Conservation (phyloP, 2,329 filamentous ascomycete genomes). For the Dactylellina drechsleri region DNA sequence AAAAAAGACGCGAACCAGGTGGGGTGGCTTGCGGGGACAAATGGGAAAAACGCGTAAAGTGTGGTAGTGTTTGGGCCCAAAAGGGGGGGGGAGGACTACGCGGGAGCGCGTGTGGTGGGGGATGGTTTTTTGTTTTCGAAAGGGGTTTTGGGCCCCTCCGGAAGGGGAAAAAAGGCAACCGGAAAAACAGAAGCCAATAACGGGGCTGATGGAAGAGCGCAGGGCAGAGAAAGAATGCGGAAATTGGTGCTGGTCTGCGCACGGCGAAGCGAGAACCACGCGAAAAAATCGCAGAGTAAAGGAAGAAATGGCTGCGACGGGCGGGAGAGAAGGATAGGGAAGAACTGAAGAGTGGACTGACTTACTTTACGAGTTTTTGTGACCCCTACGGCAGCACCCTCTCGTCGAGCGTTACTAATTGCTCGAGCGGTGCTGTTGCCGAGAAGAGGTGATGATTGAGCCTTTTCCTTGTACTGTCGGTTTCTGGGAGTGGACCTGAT, state of each 20-base stretch:
- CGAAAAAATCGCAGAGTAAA: constrained; percentile 31
- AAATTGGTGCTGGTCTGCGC: constrained; percentile 22
- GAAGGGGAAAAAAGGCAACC: constrained; percentile 25
- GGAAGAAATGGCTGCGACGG: background rate
- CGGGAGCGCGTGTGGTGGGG: constrained; percentile 46
- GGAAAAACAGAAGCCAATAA: constrained; percentile 31
- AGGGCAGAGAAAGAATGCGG: background rate
- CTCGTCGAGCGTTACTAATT: constrained; percentile 23
- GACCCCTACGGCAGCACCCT: constrained; percentile 27
- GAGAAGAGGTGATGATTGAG: background rate
- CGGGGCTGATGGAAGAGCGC: constrained; percentile 10
- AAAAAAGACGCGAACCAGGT: constrained; percentile 30
- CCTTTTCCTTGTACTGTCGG: background rate
- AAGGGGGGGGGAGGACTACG: constrained; percentile 26
- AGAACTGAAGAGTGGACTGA: constrained; percentile 19
- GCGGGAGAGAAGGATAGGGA: background rate
- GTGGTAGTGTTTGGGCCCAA: constrained; percentile 34
- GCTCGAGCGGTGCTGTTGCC: constrained; percentile 25
- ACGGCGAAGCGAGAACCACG: constrained; percentile 48
- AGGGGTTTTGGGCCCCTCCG: constrained; percentile 11
- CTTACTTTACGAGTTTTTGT: constrained; percentile 41
- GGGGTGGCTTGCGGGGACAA: constrained; percentile 26
- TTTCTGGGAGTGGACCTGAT: constrained; percentile 28
- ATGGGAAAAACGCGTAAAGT: constrained; percentile 49
- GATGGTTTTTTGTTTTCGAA: constrained; percentile 27